phyloP scores from a whole-genome alignment of 257 asterid species.

The Plectranthus barbatus region DNA sequence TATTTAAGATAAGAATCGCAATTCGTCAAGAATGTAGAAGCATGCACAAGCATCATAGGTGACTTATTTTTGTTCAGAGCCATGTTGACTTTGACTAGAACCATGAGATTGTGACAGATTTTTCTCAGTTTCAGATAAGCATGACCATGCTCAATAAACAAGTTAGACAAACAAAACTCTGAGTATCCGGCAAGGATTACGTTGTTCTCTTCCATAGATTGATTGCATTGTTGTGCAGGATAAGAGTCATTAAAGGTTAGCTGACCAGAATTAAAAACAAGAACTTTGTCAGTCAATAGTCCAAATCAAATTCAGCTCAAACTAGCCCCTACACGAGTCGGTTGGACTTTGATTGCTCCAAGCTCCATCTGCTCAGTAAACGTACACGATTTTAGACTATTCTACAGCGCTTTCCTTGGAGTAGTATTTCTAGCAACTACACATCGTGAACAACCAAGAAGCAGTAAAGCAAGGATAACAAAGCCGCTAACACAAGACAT shows the following conservation, averaged over 20 bases:
- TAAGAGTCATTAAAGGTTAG: not conserved
- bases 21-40: not conserved
- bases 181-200: too few species aligned
- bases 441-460: slow-evolving; percentile 3
- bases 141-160: too few species aligned
- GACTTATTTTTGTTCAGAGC: too few species aligned
- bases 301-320: slow-evolving; percentile 2
- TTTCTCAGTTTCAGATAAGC: too few species aligned
- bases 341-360: not conserved
- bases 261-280: not conserved
- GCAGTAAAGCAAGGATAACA: not conserved
- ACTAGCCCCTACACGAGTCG: not conserved
- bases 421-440: not conserved
- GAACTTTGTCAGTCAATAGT: not conserved
- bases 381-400: not conserved
- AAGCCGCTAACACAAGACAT: not conserved
- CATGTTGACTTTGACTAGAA: too few species aligned
- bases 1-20: not conserved
- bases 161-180: too few species aligned
- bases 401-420: not conserved
- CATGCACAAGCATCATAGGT: not conserved
- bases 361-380: not conserved
- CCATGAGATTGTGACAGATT: too few species aligned
- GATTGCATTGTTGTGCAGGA: too few species aligned
- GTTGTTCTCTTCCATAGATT: too few species aligned